Evolutionary conservation across 2,329 filamentous ascomycete genomes (phyloP).

Genomic region (Sarocladium oryzae): DNA sequence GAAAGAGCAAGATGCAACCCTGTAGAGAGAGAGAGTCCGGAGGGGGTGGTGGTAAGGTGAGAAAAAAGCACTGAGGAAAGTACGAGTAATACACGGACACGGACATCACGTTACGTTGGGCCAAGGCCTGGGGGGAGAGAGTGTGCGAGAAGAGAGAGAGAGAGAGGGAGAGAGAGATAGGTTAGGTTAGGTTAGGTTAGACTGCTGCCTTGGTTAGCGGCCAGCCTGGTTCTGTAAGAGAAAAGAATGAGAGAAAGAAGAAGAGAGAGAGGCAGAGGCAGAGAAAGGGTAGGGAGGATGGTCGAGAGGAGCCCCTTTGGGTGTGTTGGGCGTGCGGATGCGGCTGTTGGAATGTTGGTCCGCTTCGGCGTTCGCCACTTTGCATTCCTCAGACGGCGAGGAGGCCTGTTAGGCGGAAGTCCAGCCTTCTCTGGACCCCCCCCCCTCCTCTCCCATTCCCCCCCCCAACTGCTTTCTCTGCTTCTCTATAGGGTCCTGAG

Average conservation of each 20-base stretch:
- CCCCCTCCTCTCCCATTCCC: not conserved
- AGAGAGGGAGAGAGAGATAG: not conserved
- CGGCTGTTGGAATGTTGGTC: slow-evolving; percentile 7
- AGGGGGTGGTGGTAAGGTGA: too few relatives aligned
- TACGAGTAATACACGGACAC: too few relatives aligned
- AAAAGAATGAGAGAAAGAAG: not conserved
- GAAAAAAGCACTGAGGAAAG: too few relatives aligned
- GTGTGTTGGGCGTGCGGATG: not conserved
- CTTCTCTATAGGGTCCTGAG: too few relatives aligned
- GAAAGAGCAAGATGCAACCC: not conserved
- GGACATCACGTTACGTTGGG: not conserved
- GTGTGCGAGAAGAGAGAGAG: too few relatives aligned
- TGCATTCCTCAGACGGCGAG: slow-evolving; percentile 6
- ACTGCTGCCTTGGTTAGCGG: not conserved
- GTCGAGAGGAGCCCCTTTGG: too few relatives aligned
- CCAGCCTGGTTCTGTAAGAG: not conserved
- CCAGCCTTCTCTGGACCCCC: slow-evolving; percentile 4
- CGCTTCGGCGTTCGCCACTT: slow-evolving; percentile 8
- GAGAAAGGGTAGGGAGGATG: too few relatives aligned
- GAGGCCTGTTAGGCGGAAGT: slow-evolving; percentile 2
- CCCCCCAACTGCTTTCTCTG: not conserved
- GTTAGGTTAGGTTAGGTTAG: not conserved
- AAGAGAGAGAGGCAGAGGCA: too few relatives aligned
- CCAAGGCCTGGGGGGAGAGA: not conserved
- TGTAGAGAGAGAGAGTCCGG: too few relatives aligned